Percentiles rank a stretch among this genome's conserved stretches.
Conservation (phyloP, 1,139 yeast genomes). For the Debaryomycetaceae sp. region DNA sequence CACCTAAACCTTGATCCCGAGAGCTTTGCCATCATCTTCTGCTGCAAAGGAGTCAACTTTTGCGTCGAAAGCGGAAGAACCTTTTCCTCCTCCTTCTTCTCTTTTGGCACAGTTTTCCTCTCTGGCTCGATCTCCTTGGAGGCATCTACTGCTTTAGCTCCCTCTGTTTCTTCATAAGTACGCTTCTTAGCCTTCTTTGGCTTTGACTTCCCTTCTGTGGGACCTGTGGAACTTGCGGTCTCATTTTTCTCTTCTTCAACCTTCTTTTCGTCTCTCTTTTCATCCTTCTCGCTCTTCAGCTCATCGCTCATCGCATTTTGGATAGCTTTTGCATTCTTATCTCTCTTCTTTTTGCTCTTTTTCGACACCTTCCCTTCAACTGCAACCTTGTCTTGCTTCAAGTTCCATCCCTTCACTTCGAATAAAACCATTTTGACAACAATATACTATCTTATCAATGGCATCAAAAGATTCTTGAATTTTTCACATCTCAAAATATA, state of each 20-base stretch:
- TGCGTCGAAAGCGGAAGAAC: slow-evolving; percentile 15
- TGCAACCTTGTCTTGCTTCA: slow-evolving; percentile 53
- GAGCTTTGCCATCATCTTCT: slow-evolving; percentile 91
- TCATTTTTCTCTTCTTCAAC: slow-evolving; percentile 6
- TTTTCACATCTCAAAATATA: not conserved
- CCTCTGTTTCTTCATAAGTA: slow-evolving; percentile 7
- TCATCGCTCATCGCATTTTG: slow-evolving; percentile 6
- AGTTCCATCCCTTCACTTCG: slow-evolving; percentile 79
- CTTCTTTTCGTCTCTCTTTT: slow-evolving; percentile 9
- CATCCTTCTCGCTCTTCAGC: slow-evolving; percentile 13
- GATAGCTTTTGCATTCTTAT: slow-evolving; percentile 17
- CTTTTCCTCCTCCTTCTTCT: not conserved
- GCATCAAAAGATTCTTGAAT: slow-evolving; percentile 7
- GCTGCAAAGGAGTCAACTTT: slow-evolving; percentile 85
- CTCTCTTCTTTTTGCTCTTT: slow-evolving; percentile 29
- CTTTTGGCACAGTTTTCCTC: not conserved
- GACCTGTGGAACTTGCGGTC: slow-evolving; percentile 2
- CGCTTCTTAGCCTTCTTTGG: slow-evolving; percentile 3
- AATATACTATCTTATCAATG: slow-evolving; percentile 1
- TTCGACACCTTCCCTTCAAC: slow-evolving; percentile 36
- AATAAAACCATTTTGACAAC: slow-evolving; percentile 57
- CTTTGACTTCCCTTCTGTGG: slow-evolving; percentile 5
- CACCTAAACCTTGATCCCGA: slow-evolving; percentile 95
- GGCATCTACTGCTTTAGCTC: slow-evolving; percentile 2
- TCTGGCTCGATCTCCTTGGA: not conserved